Percentiles rank a stretch among this genome's conserved stretches.
Evolutionary conservation across 495 filamentous ascomycete species (phyloP).

Genomic region (Neurospora pannonica): DNA sequence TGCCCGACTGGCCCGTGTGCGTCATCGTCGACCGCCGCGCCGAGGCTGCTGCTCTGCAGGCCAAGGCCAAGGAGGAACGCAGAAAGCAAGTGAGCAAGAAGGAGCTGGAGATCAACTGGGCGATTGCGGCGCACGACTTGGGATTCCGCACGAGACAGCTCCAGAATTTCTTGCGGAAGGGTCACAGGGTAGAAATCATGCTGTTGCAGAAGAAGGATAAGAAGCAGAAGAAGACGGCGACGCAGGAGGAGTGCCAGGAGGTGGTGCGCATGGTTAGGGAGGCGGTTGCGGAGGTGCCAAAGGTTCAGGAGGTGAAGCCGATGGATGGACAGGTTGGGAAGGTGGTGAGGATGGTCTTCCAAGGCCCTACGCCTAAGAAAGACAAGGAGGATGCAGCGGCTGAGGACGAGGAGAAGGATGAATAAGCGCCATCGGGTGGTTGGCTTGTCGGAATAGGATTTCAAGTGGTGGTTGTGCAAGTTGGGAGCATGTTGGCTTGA

Average conservation of each 20-base stretch:
- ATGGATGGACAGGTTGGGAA: slow-evolving; percentile 28
- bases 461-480: neutral
- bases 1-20: slow-evolving; percentile 46
- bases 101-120: slow-evolving; percentile 79
- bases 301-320: slow-evolving; percentile 28
- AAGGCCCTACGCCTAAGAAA: slow-evolving; percentile 18
- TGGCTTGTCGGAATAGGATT: neutral
- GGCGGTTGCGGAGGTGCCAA: slow-evolving; percentile 18
- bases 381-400: slow-evolving; percentile 2
- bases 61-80: slow-evolving; percentile 18
- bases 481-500: neutral
- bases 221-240: slow-evolving; percentile 19
- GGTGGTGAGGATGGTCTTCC: slow-evolving; percentile 25
- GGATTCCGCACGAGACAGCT: slow-evolving; percentile 50
- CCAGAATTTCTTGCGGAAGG: slow-evolving; percentile 52
- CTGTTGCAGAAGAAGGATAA: slow-evolving; percentile 35
- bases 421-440: neutral
- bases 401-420: neutral
- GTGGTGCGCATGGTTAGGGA: slow-evolving; percentile 24
- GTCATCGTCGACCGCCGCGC: slow-evolving; percentile 44
- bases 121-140: slow-evolving; percentile 61
- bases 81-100: slow-evolving; percentile 36
- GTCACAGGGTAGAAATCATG: slow-evolving; percentile 52
- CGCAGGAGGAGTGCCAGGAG: slow-evolving; percentile 24
- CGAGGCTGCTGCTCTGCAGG: slow-evolving; percentile 12